A percentile compares a stretch with the other conserved stretches of the same genome.
Conservation (phyloP, 176 grass and related monocot genomes). For the bread wheat (Triticum aestivum) region DNA sequence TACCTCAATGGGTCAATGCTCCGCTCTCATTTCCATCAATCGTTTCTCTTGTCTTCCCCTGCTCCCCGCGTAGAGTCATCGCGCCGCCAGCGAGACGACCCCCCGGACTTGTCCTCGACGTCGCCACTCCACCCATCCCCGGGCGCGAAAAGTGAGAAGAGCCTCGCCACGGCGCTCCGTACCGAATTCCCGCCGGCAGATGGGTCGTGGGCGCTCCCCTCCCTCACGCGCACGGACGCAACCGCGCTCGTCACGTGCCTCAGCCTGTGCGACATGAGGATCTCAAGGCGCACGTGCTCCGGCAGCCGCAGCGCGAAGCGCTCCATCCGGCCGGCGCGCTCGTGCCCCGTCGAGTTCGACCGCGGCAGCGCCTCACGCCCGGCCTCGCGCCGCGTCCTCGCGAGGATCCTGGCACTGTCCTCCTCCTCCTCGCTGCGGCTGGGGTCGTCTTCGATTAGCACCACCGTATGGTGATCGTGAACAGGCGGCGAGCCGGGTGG, state of each 20-base stretch:
- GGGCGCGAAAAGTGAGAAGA: not conserved
- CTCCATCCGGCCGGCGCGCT: slow-evolving; percentile 5
- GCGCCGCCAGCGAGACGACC: too few species aligned
- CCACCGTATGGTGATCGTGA: not conserved
- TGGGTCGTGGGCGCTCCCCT: not conserved
- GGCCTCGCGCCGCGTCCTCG: slow-evolving; percentile 19
- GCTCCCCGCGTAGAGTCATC: too few species aligned
- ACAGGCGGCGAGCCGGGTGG: not conserved
- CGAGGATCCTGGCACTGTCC: slow-evolving; percentile 5
- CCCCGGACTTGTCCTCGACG: not conserved
- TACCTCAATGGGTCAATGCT: too few species aligned
- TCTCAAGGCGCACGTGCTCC: slow-evolving; percentile 51
- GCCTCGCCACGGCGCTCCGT: not conserved
- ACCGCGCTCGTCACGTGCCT: slow-evolving; percentile 52
- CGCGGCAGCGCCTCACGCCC: slow-evolving; percentile 26
- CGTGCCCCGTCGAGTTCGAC: slow-evolving; percentile 41
- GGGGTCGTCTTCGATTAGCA: slow-evolving; percentile 7
- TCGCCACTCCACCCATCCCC: slow-evolving; percentile 23
- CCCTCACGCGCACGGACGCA: slow-evolving; percentile 31
- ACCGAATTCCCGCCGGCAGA: not conserved
- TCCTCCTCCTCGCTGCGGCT: not conserved
- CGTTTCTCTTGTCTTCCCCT: too few species aligned
- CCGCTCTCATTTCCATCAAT: too few species aligned
- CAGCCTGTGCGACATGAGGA: slow-evolving; percentile 44
- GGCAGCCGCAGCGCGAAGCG: slow-evolving; percentile 48